A percentile compares a stretch with the other conserved stretches of the same genome.
Evolutionary conservation across 768 basidiomycete genomes (phyloP).

Genomic region (Strobilomyces confusus): DNA sequence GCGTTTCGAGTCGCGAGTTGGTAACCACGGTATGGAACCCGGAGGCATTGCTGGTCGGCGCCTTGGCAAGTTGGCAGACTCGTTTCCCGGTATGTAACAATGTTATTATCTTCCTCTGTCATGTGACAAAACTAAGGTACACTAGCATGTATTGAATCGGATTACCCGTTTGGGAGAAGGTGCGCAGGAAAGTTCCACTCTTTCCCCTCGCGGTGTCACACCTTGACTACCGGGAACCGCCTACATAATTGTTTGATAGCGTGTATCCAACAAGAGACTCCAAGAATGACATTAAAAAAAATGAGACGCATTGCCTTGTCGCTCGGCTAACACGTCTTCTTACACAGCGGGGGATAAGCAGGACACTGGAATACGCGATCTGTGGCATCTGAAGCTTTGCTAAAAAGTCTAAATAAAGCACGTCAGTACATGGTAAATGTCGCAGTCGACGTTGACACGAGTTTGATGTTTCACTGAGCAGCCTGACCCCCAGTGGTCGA

Average conservation of each 20-base stretch:
- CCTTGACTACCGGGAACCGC: slow-evolving; percentile 16
- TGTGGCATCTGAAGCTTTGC: slow-evolving; percentile 11
- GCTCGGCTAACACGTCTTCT: slow-evolving; percentile 10
- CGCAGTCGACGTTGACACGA: neutral
- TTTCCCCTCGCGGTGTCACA: slow-evolving; percentile 16
- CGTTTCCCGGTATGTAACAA: neutral
- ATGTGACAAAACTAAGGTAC: neutral
- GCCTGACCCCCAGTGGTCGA: slow-evolving; percentile 12
- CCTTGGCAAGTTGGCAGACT: too few relatives aligned
- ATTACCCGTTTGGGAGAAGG: slow-evolving; percentile 6
- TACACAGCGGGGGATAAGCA: slow-evolving; percentile 19
- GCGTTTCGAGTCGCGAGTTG: too few relatives aligned
- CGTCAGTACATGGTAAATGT: too few relatives aligned
- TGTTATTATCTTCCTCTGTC: slow-evolving; percentile 3
- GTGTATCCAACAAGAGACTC: slow-evolving; percentile 10
- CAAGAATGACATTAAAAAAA: slow-evolving; percentile 25
- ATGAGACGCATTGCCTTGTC: slow-evolving; percentile 25
- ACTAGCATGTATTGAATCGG: slow-evolving; percentile 3
- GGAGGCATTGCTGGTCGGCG: too few relatives aligned
- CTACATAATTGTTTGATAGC: slow-evolving; percentile 5
- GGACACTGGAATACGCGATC: slow-evolving; percentile 2
- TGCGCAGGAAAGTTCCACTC: slow-evolving; percentile 9
- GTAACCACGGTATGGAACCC: too few relatives aligned
- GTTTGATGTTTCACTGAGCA: slow-evolving; percentile 3
- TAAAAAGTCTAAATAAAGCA: slow-evolving; percentile 26